Base-by-base conservation (phyloP, 306 rosid species). In the cucumber (Cucumis sativus) region DNA sequence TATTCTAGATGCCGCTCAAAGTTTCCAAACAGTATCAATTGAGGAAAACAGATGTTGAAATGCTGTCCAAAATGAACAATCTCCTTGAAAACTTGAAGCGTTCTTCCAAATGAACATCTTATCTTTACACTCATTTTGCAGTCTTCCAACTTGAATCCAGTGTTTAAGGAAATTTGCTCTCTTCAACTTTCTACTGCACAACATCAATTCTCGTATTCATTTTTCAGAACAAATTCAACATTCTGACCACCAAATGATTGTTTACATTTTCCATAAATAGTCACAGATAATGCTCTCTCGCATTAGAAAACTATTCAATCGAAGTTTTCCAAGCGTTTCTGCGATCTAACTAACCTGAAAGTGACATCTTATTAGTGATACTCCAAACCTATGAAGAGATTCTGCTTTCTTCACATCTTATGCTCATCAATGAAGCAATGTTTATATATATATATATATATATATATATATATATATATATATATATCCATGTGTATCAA, bases 361-460 rank as follows among this genome's bases (percentile, higher is more conserved):
- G 58, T 21, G 52, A 17, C 71, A 35, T 65, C 72, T 65, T 37
- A 35, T 65, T 11, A 17, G 3, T 37, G 25, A 65, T 33, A 25
- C 47, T 64, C 23, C 23, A 11, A 64, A 64, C 47, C 7, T 64
- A 5, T 30, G 47, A 17, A 67, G 12, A 40, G 7, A 40, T 11
- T 41, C 37, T 20, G 37, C 74, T 20, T 67, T 14, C 40, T 47
- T 14, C 15, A 37, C 39, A 70, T 70, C 75, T 70, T 47, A 47
- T 47, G 75, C 57, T 43, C 23, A 71, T 71, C 60, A 71, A 71
- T 23, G 60, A 49, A 71, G 60, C 75, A 70, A 47, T 67, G 45
- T 33, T 3, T 33, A 33, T 33, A 33, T 33, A 33, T 33, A 33
- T 33, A 33, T 33, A 30, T 30, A 30, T 30, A 30, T 30, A 30